These are phyloP conservation scores for Sporothrix schenckii DNA, from an alignment of 2,329 filamentous ascomycete genomes.

Conservation along the genomic window DNA sequence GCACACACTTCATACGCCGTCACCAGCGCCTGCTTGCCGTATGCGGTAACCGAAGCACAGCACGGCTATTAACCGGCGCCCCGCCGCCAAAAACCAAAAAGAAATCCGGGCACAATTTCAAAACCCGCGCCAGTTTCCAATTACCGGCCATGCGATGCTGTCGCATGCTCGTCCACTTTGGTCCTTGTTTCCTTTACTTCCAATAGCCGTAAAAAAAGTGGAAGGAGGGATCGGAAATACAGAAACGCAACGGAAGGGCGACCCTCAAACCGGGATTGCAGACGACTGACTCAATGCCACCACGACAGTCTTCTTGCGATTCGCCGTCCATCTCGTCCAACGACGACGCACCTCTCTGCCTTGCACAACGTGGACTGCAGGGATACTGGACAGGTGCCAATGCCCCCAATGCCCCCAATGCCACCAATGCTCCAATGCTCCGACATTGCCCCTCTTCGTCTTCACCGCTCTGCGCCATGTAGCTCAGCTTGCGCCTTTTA, in stretches of 20 bases:
- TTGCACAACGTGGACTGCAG: constrained; percentile 16
- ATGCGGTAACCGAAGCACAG: constrained; percentile 11
- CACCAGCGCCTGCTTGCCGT: background rate
- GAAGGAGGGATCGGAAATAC: background rate
- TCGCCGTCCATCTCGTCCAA: background rate
- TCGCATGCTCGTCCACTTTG: background rate
- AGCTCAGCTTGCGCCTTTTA: constrained; percentile 12
- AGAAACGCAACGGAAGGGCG: background rate
- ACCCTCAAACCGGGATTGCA: background rate
- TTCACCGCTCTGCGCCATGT: constrained; percentile 17
- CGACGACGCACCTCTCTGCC: constrained; percentile 11
- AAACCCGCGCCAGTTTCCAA: background rate
- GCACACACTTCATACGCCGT: background rate
- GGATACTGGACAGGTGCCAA: background rate
- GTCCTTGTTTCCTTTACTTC: background rate
- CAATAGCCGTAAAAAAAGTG: background rate
- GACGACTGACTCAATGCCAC: background rate
- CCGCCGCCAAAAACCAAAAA: too few species aligned
- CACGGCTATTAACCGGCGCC: background rate
- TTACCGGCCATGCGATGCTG: background rate
- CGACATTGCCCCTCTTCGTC: background rate
- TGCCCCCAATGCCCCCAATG: background rate
- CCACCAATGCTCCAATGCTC: background rate
- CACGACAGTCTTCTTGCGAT: background rate
- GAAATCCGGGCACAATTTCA: too few species aligned